Base-by-base conservation (phyloP, 164 flowering plant genomes). In the Litsea cubeba region DNA sequence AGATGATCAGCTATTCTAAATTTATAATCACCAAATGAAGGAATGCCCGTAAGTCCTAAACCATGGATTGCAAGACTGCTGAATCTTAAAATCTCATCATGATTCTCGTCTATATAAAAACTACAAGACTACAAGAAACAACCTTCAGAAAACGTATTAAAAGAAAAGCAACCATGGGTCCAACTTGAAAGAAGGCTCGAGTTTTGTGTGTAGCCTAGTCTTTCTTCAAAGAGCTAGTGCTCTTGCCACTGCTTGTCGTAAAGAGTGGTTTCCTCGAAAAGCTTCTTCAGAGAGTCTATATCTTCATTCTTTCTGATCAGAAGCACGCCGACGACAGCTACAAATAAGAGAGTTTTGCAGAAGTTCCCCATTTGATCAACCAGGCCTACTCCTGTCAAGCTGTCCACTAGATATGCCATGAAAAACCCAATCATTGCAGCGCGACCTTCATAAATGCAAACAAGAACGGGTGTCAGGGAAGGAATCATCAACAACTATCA, bases 171-270 rank as follows among this genome's bases (percentile, higher is more conserved):
- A n/a, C n/a, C n/a, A n/a, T n/a, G n/a, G n/a, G n/a, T n/a, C n/a
- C n/a, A n/a, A n/a, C n/a, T n/a, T n/a, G n/a, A n/a, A n/a, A n/a
- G n/a, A n/a, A n/a, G n/a, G n/a, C n/a, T n/a, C n/a, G n/a, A n/a
- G n/a, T n/a, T n/a, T n/a, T n/a, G n/a, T n/a, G n/a, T n/a, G n/a
- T n/a, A n/a, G n/a, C n/a, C n/a, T n/a, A n/a, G n/a, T n/a, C n/a
- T n/a, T n/a, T n/a, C n/a, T n/a, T n/a, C n/a, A n/a, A n/a, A n/a
- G n/a, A n/a, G n/a, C n/a, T 73, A 18, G 89, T 4, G 63, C 71
- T 80, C 99, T 88, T 93, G 99, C 98, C 98, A 93, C 82, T 95
- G 99, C 87, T 93, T 93, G 86, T 95, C 99, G 54, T 95, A 93
- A 76, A 93, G 89, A 25, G 96, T 95, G 18, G 97, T 83, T 83